Evolutionary conservation across 257 asterid species (phyloP), one percentile per base, ranked within the genome.

Genomic region (Capsicum chinense): DNA sequence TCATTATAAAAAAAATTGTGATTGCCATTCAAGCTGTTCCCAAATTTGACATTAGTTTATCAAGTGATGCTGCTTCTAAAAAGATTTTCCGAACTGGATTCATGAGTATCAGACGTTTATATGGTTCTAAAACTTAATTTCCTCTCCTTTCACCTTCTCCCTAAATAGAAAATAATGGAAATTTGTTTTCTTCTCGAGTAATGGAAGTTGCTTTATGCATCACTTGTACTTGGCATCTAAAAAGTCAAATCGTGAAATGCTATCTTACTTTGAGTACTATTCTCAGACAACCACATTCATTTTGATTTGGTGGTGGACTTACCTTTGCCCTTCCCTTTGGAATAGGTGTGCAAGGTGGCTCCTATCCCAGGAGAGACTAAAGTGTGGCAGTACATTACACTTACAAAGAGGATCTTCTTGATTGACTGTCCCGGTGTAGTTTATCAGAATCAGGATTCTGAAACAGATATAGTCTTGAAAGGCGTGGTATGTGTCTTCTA

Each of bases 371-470:
- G 98, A 85, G 99, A 97, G 88, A 97, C 99, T 42, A 97, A 95
- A 93, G 98, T 95, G 82, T 97, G 99, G 99, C 99, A 95, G 84
- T 97, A 97, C 85, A 97, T 97, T 39, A 95, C 97, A 59, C 95
- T 97, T 44, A 93, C 99, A 63, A 95, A 97, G 88, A 90, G 84
- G 91, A 97, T 97, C 81, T 93, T 93, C 92, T 89, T 97, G 87
- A 95, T 95, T 80, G 98, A 97, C 88, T 97, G 99, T 87, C 98
- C 99, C 67, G 97, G 99, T 82, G 98, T 95, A 82, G 99, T 97
- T 64, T 97, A 97, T 87, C 96, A 93, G 84, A 95, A 89, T 83
- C 88, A 79, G 1, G 99, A 97, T 83, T 88, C 97, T 13, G 98
- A 95, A 83, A 95, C 99, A 1, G 98, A 97, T 87, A 89, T 95